Evolutionary conservation across 805 yeast species (phyloP), one percentile per base, ranked within the genome.

Genomic region (Teunomyces atbi): DNA sequence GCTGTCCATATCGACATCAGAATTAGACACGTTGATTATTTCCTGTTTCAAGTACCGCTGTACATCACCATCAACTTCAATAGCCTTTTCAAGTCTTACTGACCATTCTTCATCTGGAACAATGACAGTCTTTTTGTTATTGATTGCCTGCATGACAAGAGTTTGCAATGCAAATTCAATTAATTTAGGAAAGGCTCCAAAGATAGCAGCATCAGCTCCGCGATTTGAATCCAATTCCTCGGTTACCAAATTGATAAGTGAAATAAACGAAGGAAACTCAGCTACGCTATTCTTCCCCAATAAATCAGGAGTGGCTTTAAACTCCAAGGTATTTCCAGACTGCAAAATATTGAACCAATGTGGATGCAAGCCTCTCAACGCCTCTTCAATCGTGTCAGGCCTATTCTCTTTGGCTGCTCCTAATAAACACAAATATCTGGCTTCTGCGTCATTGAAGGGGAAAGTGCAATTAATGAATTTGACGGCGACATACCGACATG

Each of bases 281-380:
- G 73, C 62, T 0, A 55, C 59, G 8, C 71, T 66, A 3, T 64
- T 63, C 2, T 62, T 57, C 1, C 80, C 82, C 39, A 79, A 54
- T 7, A 77, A 56, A 20, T 76, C 79, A 3, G 62, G 35, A 0
- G 82, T 74, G 0, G 79, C 53, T 35, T 70, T 73, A 53, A 66
- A 70, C n/a, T 69, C 76, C 1, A 51, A 49, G 0, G 76, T 68
- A 38, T 71, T 73, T 2, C 80, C 65, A 0, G 84, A 70, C 34
- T 64, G 66, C 28, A 72, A 64, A 3, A 84, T 65, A 39, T 76
- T 77, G 59, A 82, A 86, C 89, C 91, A 85, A 61, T 86, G 79
- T 0, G 97, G 97, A 61, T 89, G 83, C 23, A 92, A 66, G 0
- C 97, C 97, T 51, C 80, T 81, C 4, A 61, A 63, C 0, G 96